These are phyloP conservation scores for Crassisporium funariophilum DNA, from an alignment of 768 basidiomycete genomes.

Conservation along the genomic window DNA sequence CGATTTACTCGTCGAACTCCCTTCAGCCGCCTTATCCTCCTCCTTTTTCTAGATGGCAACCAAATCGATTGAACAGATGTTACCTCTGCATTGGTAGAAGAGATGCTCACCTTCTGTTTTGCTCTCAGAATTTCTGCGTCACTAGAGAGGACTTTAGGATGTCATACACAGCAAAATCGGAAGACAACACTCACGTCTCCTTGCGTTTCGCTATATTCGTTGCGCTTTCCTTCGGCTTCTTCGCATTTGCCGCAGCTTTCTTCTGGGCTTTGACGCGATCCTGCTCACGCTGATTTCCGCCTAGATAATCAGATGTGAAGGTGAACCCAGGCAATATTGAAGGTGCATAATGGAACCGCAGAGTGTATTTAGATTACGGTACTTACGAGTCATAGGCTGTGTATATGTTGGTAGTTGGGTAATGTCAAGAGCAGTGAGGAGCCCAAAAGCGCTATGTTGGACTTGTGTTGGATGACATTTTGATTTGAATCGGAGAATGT, in stretches of 20 bases:
- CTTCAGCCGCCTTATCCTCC: slow-evolving; percentile 42
- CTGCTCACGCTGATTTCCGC: slow-evolving; percentile 81
- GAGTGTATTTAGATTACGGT: slow-evolving; percentile 7
- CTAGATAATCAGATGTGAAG: slow-evolving; percentile 37
- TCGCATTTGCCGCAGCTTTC: slow-evolving; percentile 53
- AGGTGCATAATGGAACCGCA: slow-evolving; percentile 8
- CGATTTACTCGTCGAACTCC: slow-evolving; percentile 13
- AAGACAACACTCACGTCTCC: slow-evolving; percentile 61
- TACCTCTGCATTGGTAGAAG: background rate
- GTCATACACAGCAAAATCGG: slow-evolving; percentile 9
- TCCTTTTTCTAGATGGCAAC: slow-evolving; percentile 50
- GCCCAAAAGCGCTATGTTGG: too few species aligned
- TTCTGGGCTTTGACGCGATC: slow-evolving; percentile 77
- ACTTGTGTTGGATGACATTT: slow-evolving; percentile 2
- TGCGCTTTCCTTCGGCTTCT: slow-evolving; percentile 76
- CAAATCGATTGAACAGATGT: slow-evolving; percentile 2
- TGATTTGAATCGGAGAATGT: slow-evolving; percentile 22
- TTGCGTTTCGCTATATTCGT: slow-evolving; percentile 64
- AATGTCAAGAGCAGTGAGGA: slow-evolving; percentile 4
- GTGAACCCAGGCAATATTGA: slow-evolving; percentile 23
- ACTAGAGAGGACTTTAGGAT: slow-evolving; percentile 40
- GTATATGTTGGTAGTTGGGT: slow-evolving; percentile 4
- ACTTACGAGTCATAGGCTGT: slow-evolving; percentile 58
- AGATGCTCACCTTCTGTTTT: slow-evolving; percentile 72
- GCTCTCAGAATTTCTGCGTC: slow-evolving; percentile 75